phyloP scores from a whole-genome alignment of 352 stramenopile species.

The Pythium scleroteichum region DNA sequence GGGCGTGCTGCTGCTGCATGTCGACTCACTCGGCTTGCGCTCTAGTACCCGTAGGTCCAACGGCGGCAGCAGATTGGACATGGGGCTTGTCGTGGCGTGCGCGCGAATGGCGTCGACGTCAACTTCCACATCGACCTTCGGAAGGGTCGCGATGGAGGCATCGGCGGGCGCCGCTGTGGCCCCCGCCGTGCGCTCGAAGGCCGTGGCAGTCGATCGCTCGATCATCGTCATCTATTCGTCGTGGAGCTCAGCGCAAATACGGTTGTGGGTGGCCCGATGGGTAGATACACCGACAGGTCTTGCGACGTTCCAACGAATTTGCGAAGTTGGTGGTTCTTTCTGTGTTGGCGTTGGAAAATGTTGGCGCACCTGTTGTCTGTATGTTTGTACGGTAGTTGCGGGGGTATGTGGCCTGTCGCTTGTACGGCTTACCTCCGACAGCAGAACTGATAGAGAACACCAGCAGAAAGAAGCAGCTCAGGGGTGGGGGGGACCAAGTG shows the following conservation, averaged over 20 bases:
- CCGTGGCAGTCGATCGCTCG: conserved; percentile 16
- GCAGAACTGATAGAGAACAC: conserved; percentile 27
- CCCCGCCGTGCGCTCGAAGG: conserved; percentile 19
- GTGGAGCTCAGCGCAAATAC: background rate
- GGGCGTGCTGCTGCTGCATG: conserved; percentile 26
- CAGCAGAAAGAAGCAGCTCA: conserved; percentile 23
- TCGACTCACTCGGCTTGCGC: conserved; percentile 28
- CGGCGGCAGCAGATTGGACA: conserved; percentile 15
- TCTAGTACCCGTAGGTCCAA: conserved; percentile 24
- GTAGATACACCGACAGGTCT: background rate
- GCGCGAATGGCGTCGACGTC: background rate
- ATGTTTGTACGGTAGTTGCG: conserved; percentile 3
- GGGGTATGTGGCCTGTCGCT: conserved; percentile 10
- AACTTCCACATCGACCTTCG: conserved; percentile 1
- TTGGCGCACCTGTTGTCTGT: conserved; percentile 11
- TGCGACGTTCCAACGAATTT: conserved; percentile 26
- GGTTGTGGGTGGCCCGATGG: no score
- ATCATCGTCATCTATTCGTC: conserved; percentile 20
- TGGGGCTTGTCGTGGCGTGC: background rate
- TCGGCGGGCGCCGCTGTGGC: background rate
- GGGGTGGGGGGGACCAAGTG: conserved; percentile 1
- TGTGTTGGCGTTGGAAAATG: conserved; percentile 21
- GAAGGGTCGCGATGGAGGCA: conserved; percentile 20
- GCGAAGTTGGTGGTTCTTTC: conserved; percentile 17
- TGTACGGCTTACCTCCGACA: conserved; percentile 8